These are phyloP conservation scores for Ascoidea rubescens DNA, from an alignment of 805 yeast genomes.

Conservation along the genomic window DNA sequence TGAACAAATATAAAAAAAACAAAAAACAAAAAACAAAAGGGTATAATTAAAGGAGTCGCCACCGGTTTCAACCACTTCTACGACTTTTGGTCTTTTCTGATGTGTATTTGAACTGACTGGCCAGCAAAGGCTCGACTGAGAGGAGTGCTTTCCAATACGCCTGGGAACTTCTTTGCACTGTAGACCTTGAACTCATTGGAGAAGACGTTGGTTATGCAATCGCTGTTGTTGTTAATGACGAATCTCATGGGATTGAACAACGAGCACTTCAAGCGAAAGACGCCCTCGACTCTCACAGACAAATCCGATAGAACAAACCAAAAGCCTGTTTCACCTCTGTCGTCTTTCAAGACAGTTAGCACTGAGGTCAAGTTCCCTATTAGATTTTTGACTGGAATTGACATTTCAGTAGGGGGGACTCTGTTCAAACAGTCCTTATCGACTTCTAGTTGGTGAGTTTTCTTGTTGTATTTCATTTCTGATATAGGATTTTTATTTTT, in stretches of 20 bases:
- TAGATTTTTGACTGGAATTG: constrained; percentile 19
- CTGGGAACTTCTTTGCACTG: constrained; percentile 27
- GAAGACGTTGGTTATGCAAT: constrained; percentile 11
- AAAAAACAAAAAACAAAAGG: no score
- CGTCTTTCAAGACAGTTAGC: constrained; percentile 21
- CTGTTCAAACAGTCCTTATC: no score
- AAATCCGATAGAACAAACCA: constrained; percentile 27
- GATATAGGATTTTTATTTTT: neutral
- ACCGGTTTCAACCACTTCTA: neutral
- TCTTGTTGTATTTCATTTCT: no score
- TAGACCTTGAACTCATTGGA: constrained; percentile 21
- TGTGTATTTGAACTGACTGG: constrained; percentile 26
- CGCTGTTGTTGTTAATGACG: neutral
- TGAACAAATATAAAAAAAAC: no score
- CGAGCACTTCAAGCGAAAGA: constrained; percentile 20
- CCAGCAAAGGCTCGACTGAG: constrained; percentile 23
- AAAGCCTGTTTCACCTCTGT: constrained; percentile 19
- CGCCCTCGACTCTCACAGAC: constrained; percentile 25
- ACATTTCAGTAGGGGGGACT: neutral
- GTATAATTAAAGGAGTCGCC: neutral
- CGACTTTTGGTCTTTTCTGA: constrained; percentile 17
- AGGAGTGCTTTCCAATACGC: constrained; percentile 25
- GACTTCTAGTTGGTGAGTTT: no score
- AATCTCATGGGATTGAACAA: constrained; percentile 9
- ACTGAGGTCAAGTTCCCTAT: constrained; percentile 23